A percentile compares a stretch with the other conserved stretches of the same genome.
Evolutionary conservation across 2,329 filamentous ascomycete species (phyloP).

Genomic region (Periconia digitata): DNA sequence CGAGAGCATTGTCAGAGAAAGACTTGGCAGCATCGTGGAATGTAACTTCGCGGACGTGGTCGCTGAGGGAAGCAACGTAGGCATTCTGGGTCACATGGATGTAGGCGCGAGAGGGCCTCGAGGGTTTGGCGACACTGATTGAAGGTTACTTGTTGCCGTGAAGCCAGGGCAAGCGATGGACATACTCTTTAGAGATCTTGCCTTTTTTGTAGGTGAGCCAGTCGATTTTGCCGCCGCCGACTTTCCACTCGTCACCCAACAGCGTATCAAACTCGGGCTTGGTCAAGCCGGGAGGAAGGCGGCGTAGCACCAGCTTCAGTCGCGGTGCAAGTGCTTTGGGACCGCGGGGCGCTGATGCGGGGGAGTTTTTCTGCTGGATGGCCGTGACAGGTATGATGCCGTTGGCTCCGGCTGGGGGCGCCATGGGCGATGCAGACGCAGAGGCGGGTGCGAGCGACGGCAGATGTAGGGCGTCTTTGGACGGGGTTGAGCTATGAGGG

Average conservation of each 20-base stretch:
- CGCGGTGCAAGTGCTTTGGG: slow-evolving; percentile 58
- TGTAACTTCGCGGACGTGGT: slow-evolving; percentile 66
- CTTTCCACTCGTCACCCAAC: slow-evolving; percentile 78
- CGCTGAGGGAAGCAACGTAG: slow-evolving; percentile 67
- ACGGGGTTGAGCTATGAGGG: slow-evolving; percentile 5
- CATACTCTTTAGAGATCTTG: slow-evolving; percentile 83
- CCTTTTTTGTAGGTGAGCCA: slow-evolving; percentile 74
- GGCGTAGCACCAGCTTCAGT: slow-evolving; percentile 81
- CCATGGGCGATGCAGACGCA: slow-evolving; percentile 21
- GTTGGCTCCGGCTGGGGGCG: slow-evolving; percentile 36
- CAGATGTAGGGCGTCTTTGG: background rate
- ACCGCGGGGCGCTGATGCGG: slow-evolving; percentile 32
- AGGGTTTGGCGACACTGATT: slow-evolving; percentile 68
- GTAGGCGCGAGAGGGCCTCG: slow-evolving; percentile 77
- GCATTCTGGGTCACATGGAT: slow-evolving; percentile 75
- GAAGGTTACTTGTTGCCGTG: slow-evolving; percentile 10
- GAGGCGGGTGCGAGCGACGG: background rate
- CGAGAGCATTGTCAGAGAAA: slow-evolving; percentile 68
- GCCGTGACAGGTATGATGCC: slow-evolving; percentile 40
- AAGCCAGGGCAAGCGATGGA: slow-evolving; percentile 13
- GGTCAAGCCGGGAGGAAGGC: slow-evolving; percentile 83
- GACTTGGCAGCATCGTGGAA: slow-evolving; percentile 85
- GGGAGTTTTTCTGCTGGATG: slow-evolving; percentile 39
- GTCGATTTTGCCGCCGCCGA: slow-evolving; percentile 79
- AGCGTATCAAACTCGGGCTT: slow-evolving; percentile 72